Evolutionary conservation across 192 early-diverging fungal genomes (phyloP).

Genomic region (Podochytrium sp.): DNA sequence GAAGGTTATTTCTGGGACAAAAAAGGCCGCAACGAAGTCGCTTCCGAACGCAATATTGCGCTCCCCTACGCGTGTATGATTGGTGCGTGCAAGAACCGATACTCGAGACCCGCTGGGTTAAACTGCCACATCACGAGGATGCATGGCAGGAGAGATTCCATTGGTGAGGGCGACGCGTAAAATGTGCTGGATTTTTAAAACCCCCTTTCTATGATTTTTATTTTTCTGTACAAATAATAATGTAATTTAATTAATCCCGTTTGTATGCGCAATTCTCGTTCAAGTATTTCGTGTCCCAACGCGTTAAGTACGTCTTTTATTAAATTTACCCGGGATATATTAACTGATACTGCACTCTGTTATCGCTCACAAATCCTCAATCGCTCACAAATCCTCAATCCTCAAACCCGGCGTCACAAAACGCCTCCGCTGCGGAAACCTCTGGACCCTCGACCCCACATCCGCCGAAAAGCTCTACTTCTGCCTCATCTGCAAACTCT

Average conservation of each 20-base stretch:
- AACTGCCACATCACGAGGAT: constrained; percentile 5
- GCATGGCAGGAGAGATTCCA: background rate
- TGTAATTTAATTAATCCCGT: no score
- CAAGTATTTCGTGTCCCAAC: no score
- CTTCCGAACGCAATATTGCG: background rate
- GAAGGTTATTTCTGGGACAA: constrained; percentile 6
- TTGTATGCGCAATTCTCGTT: no score
- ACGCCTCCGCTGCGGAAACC: background rate
- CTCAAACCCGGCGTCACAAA: constrained; percentile 8
- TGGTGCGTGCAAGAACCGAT: background rate
- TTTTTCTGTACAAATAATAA: no score
- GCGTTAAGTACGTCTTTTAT: no score
- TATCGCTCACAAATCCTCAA: no score
- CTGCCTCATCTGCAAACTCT: constrained; percentile 87
- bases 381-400: no score
- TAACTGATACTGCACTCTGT: no score
- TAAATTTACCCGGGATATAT: no score
- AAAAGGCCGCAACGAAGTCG: background rate
- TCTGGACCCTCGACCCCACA: constrained; percentile 13
- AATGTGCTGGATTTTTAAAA: no score
- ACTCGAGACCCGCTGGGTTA: background rate
- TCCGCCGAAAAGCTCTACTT: constrained; percentile 55
- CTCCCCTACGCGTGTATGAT: background rate
- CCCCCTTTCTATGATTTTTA: no score
- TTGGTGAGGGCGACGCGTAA: no score